Evolutionary conservation across 257 asterid genomes (phyloP).

Genomic region (Perilla frutescens): DNA sequence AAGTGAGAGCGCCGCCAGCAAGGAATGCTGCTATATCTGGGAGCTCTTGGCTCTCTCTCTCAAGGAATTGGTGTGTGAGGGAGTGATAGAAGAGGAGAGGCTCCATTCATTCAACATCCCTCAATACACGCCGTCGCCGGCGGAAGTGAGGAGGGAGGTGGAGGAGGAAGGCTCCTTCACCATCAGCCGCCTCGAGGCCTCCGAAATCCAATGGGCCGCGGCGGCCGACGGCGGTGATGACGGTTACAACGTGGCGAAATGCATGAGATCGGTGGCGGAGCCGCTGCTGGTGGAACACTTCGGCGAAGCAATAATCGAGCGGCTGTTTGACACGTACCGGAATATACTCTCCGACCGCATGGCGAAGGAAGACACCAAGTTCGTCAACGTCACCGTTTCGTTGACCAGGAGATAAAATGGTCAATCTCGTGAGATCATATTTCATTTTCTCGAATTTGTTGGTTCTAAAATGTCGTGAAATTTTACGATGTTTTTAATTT

Average conservation of each 20-base stretch:
- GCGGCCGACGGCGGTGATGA: constrained; percentile 31
- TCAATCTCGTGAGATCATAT: background rate
- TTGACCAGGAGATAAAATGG: constrained; percentile 34
- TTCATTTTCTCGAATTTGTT: no score
- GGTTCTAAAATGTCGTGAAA: no score
- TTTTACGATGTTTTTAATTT: no score
- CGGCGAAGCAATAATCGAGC: constrained; percentile 49
- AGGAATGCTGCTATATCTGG: constrained; percentile 67
- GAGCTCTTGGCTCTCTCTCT: constrained; percentile 61
- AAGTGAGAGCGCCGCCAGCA: constrained; percentile 51
- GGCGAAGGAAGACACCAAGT: constrained; percentile 45
- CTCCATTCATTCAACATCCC: constrained; percentile 66
- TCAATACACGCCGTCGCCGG: constrained; percentile 60
- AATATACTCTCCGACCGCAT: constrained; percentile 35
- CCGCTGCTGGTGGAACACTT: constrained; percentile 66
- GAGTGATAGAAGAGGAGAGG: constrained; percentile 54
- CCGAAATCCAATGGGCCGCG: constrained; percentile 58
- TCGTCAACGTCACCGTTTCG: constrained; percentile 51
- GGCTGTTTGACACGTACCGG: constrained; percentile 43
- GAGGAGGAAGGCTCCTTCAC: constrained; percentile 61
- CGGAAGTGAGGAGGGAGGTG: constrained; percentile 48
- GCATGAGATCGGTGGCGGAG: constrained; percentile 76
- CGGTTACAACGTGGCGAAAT: constrained; percentile 53
- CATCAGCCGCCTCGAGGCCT: constrained; percentile 45
- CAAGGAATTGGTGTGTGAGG: constrained; percentile 56